These are phyloP conservation scores for Trichosporon sp. DNA, from an alignment of 1,284 basidiomycete genomes.

Conservation along the genomic window DNA sequence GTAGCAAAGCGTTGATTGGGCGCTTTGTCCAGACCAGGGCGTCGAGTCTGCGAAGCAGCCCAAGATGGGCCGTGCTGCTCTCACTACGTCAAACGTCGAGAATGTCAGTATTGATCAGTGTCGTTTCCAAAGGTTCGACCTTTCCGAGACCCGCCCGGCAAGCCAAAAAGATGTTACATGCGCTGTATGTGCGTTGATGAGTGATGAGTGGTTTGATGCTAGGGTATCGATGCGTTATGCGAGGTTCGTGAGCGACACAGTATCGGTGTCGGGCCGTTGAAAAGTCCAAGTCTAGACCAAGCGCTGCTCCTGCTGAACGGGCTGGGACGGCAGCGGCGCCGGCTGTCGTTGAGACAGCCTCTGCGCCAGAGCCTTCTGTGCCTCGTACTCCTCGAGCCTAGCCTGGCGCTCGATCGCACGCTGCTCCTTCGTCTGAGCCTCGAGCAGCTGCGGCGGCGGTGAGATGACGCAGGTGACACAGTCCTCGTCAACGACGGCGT, in stretches of 20 bases:
- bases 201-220: constrained; percentile 6
- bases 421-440: constrained; percentile 30
- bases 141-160: not conserved
- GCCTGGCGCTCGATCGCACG: constrained; percentile 29
- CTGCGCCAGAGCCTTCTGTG: constrained; percentile 32
- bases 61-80: too few relatives aligned
- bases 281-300: not conserved
- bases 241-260: not conserved
- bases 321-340: constrained; percentile 1
- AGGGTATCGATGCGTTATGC: not conserved
- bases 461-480: constrained; percentile 39
- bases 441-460: constrained; percentile 38
- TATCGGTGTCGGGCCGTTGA: not conserved
- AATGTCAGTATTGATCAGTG: not conserved
- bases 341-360: constrained; percentile 19
- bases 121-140: not conserved
- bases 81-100: too few relatives aligned
- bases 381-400: constrained; percentile 34
- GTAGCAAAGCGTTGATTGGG: too few relatives aligned
- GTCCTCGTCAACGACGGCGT: constrained; percentile 35
- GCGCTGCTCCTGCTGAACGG: not conserved
- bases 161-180: not conserved
- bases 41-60: too few relatives aligned
- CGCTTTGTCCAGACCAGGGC: too few relatives aligned
- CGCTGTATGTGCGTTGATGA: not conserved